Percentiles rank a stretch among this genome's conserved stretches.
Evolutionary conservation across 2,329 filamentous ascomycete species (phyloP).

Genomic region (Lojkania enalia): DNA sequence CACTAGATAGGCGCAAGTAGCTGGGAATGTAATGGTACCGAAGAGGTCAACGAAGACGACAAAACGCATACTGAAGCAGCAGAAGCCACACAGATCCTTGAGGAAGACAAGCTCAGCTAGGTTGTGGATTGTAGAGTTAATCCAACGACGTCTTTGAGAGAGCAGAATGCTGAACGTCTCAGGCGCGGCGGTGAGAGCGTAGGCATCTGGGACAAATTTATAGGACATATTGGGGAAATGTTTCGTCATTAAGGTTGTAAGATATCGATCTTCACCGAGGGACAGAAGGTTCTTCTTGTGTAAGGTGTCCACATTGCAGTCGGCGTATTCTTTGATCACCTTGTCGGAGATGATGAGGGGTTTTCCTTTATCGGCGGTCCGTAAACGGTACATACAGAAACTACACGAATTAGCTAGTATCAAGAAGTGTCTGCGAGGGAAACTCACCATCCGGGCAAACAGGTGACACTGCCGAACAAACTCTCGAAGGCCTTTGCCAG

Average conservation of each 20-base stretch:
- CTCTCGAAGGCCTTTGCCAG: constrained; percentile 96
- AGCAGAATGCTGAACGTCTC: constrained; percentile 92
- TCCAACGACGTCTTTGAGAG: constrained; percentile 98
- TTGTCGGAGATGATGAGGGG: constrained; percentile 91
- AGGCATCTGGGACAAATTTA: constrained; percentile 93
- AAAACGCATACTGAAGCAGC: constrained; percentile 97
- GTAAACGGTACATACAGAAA: constrained; percentile 98
- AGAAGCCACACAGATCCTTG: constrained; percentile 96
- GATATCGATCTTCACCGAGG: constrained; percentile 93
- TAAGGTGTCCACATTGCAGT: constrained; percentile 88
- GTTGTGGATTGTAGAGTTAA: constrained; percentile 98
- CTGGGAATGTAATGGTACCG: constrained; percentile 88
- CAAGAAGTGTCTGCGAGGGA: background rate
- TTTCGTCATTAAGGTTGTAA: constrained; percentile 98
- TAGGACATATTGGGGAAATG: constrained; percentile 94
- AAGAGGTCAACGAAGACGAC: constrained; percentile 93
- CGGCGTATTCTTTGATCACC: constrained; percentile 84
- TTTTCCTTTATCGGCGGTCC: constrained; percentile 90
- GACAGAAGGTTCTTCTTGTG: constrained; percentile 94
- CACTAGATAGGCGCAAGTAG: constrained; percentile 81
- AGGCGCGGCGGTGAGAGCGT: constrained; percentile 89
- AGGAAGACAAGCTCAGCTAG: constrained; percentile 86
- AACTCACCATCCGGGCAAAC: constrained; percentile 96
- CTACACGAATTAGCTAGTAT: constrained; percentile 53
- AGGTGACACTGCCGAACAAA: constrained; percentile 95